A percentile compares a stretch with the other conserved stretches of the same genome.
Evolutionary conservation across 2,329 filamentous ascomycete species (phyloP).

Genomic region (Lecanicillium sp.): DNA sequence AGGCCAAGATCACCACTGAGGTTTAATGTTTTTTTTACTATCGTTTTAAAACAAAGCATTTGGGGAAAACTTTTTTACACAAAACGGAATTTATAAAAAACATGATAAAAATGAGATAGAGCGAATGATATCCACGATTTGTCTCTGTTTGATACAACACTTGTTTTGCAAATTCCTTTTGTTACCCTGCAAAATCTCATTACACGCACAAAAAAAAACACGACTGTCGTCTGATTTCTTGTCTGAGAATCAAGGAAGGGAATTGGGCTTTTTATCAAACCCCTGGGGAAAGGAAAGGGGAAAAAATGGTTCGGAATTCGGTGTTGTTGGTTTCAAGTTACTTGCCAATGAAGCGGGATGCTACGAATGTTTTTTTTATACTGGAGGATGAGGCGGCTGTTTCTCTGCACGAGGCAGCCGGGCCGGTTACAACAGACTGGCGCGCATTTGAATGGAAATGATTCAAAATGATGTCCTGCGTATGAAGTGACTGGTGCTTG

Average conservation of each 20-base stretch:
- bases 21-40: conserved; percentile 43
- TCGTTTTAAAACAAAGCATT: conserved; percentile 7
- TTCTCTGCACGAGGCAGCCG: not conserved
- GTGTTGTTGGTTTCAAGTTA: conserved; percentile 1
- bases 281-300: not conserved
- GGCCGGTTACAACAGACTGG: too few species aligned
- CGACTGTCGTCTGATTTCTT: conserved; percentile 4
- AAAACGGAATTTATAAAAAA: conserved; percentile 8
- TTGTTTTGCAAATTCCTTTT: not conserved
- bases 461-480: too few species aligned
- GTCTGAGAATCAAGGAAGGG: conserved; percentile 2
- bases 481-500: too few species aligned
- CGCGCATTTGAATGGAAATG: too few species aligned
- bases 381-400: not conserved
- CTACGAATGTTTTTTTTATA: not conserved
- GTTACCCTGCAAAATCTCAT: not conserved
- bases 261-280: conserved; percentile 6
- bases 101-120: conserved; percentile 10
- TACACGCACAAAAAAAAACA: too few species aligned
- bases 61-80: too few species aligned
- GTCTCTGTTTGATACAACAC: not conserved
- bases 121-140: conserved; percentile 9
- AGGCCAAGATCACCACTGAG: conserved; percentile 98
- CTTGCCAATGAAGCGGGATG: not conserved
- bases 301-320: not conserved